These are phyloP conservation scores for Botrytis squamosa DNA, from an alignment of 2,329 filamentous ascomycete species.

Conservation along the genomic window DNA sequence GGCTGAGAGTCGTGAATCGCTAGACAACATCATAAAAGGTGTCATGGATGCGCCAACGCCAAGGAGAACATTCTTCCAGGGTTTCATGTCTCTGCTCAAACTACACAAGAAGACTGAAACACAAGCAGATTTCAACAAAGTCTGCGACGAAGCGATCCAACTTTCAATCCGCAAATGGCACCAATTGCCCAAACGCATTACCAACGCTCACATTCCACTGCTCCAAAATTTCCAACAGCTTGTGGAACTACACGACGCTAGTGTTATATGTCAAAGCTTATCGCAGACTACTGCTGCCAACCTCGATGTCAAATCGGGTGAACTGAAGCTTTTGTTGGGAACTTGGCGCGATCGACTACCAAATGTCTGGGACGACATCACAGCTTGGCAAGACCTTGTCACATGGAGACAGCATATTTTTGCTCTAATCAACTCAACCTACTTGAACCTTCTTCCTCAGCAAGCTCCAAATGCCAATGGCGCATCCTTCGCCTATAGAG, in stretches of 20 bases:
- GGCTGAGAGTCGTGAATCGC: conserved; percentile 78
- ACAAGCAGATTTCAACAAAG: conserved; percentile 76
- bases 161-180: conserved; percentile 98
- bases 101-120: conserved; percentile 86
- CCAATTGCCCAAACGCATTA: conserved; percentile 89
- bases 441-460: conserved; percentile 78
- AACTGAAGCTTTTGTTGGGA: conserved; percentile 88
- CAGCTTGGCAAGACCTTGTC: conserved; percentile 98
- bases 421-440: conserved; percentile 91
- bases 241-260: conserved; percentile 95
- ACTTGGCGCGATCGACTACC: conserved; percentile 95
- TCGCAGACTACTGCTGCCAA: conserved; percentile 80
- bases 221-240: conserved; percentile 97
- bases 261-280: conserved; percentile 90
- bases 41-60: conserved; percentile 97
- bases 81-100: conserved; percentile 95
- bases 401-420: conserved; percentile 99
- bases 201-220: conserved; percentile 90
- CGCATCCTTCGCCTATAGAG: conserved; percentile 92
- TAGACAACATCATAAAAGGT: conserved; percentile 92
- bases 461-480: conserved; percentile 80
- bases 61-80: conserved; percentile 92
- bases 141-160: conserved; percentile 96
- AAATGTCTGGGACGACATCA: conserved; percentile 99
- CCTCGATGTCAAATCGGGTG: conserved; percentile 89